Conservation (phyloP, 352 stramenopile species). For the Pythium angustatum region DNA sequence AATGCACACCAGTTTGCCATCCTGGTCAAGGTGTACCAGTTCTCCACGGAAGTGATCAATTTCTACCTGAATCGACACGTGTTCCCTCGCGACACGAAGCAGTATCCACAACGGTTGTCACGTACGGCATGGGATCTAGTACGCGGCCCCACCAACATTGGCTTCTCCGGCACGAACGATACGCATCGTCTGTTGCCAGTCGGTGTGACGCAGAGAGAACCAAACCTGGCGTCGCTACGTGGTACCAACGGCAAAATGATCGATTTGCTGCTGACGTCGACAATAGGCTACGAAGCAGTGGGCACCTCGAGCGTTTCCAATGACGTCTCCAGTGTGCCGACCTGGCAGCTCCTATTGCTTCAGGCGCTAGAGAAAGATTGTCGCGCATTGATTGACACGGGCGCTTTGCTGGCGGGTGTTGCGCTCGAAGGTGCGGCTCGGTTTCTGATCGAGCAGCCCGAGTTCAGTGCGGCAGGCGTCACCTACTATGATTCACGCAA, state of each 20-base stretch:
- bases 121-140: slow-evolving; percentile 85
- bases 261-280: slow-evolving; percentile 53
- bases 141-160: slow-evolving; percentile 54
- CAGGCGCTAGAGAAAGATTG: slow-evolving; percentile 40
- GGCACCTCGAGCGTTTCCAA: neutral
- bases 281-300: slow-evolving; percentile 27
- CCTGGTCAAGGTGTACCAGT: slow-evolving; percentile 51
- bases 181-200: slow-evolving; percentile 78
- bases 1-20: slow-evolving; percentile 41
- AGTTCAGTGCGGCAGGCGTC: slow-evolving; percentile 48
- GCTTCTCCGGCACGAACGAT: slow-evolving; percentile 91
- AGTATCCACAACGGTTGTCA: slow-evolving; percentile 73
- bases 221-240: slow-evolving; percentile 45
- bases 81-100: slow-evolving; percentile 81
- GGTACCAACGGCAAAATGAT: slow-evolving; percentile 90
- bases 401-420: slow-evolving; percentile 77
- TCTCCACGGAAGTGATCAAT: slow-evolving; percentile 76
- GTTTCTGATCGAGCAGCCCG: slow-evolving; percentile 39
- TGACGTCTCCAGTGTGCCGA: neutral
- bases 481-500: slow-evolving; percentile 77
- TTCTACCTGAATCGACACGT: slow-evolving; percentile 85
- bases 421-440: slow-evolving; percentile 49
- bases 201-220: slow-evolving; percentile 67
- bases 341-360: slow-evolving; percentile 43
- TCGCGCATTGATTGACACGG: slow-evolving; percentile 85